Conservation (phyloP, 2,329 filamentous ascomycete species). For the Fusarium sp. region DNA sequence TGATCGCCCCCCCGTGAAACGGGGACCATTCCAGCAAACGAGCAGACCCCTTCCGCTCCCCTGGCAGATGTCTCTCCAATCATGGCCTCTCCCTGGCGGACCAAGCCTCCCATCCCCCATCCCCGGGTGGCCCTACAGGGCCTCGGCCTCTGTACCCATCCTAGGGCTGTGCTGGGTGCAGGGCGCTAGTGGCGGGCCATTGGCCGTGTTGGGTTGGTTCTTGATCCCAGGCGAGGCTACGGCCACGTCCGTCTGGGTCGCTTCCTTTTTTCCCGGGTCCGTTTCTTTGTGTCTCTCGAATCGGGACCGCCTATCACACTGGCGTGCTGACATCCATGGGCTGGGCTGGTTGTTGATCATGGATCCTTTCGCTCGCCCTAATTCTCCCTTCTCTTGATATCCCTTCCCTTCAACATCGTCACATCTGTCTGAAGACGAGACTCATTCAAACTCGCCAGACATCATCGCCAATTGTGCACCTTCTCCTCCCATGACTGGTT, state of each 20-base stretch:
- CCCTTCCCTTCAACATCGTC: slow-evolving; percentile 8
- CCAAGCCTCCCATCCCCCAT: slow-evolving; percentile 22
- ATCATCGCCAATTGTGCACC: not conserved
- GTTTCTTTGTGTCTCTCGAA: not conserved
- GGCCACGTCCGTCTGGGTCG: slow-evolving; percentile 24
- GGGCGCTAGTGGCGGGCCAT: slow-evolving; percentile 21
- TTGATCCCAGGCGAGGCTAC: slow-evolving; percentile 32
- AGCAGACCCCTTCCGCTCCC: not conserved
- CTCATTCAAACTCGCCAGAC: not conserved
- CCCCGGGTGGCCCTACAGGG: slow-evolving; percentile 19
- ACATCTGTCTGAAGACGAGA: not conserved
- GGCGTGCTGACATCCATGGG: slow-evolving; percentile 40
- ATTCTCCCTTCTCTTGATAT: slow-evolving; percentile 25
- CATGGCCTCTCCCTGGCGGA: slow-evolving; percentile 19
- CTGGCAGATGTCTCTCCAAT: slow-evolving; percentile 21
- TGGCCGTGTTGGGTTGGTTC: slow-evolving; percentile 3
- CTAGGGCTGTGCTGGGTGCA: slow-evolving; percentile 41
- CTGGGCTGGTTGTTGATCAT: slow-evolving; percentile 10
- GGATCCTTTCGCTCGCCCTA: slow-evolving; percentile 9
- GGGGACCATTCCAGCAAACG: not conserved
- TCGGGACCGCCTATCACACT: slow-evolving; percentile 32
- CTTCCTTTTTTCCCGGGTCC: not conserved
- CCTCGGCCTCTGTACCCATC: slow-evolving; percentile 14
- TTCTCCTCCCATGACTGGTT: slow-evolving; percentile 13
- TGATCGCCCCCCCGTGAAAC: slow-evolving; percentile 7